Percentiles rank a stretch among this genome's conserved stretches.
These are phyloP conservation scores for Cyberlindnera subsufficiens DNA, from an alignment of 805 yeast genomes.

Conservation along the genomic window DNA sequence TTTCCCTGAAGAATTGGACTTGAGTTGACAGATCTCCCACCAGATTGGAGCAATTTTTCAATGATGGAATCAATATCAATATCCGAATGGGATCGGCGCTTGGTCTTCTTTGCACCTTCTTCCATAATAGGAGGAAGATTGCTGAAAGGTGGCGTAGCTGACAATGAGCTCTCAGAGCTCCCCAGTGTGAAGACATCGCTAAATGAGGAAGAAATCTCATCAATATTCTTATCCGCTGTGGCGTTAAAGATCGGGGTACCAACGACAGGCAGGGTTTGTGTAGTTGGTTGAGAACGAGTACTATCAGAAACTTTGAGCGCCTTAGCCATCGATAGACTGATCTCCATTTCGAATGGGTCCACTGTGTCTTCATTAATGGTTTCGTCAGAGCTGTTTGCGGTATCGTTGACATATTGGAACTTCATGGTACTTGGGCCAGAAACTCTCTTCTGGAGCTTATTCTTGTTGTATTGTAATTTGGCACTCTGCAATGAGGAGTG, in stretches of 20 bases:
- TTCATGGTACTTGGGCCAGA: slow-evolving; percentile 2
- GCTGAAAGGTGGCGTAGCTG: slow-evolving; percentile 18
- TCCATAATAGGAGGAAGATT: slow-evolving; percentile 21
- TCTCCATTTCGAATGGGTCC: slow-evolving; percentile 25
- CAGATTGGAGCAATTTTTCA: slow-evolving; percentile 41
- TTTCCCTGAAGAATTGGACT: slow-evolving; percentile 11
- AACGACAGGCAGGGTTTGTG: slow-evolving; percentile 1
- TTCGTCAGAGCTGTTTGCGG: slow-evolving; percentile 9
- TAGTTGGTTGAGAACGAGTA: slow-evolving; percentile 1
- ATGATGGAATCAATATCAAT: slow-evolving; percentile 59
- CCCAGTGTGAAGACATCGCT: slow-evolving; percentile 23
- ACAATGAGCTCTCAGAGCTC: slow-evolving; percentile 20
- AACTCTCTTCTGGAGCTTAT: slow-evolving; percentile 14
- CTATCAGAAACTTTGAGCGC: slow-evolving; percentile 19
- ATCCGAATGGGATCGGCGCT: slow-evolving; percentile 9
- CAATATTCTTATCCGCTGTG: slow-evolving; percentile 5
- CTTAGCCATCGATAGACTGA: slow-evolving; percentile 29
- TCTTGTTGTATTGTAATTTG: slow-evolving; percentile 16
- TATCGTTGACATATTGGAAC: slow-evolving; percentile 15
- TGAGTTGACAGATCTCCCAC: slow-evolving; percentile 1
- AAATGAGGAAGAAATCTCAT: slow-evolving; percentile 23
- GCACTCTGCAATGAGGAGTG: slow-evolving; percentile 15
- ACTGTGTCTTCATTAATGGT: slow-evolving; percentile 5
- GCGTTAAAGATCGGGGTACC: slow-evolving; percentile 2
- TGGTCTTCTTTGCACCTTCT: slow-evolving; percentile 8